Evolutionary conservation across 202 grass and related monocot genomes (phyloP).

Genomic region (Eragrostis tef): DNA sequence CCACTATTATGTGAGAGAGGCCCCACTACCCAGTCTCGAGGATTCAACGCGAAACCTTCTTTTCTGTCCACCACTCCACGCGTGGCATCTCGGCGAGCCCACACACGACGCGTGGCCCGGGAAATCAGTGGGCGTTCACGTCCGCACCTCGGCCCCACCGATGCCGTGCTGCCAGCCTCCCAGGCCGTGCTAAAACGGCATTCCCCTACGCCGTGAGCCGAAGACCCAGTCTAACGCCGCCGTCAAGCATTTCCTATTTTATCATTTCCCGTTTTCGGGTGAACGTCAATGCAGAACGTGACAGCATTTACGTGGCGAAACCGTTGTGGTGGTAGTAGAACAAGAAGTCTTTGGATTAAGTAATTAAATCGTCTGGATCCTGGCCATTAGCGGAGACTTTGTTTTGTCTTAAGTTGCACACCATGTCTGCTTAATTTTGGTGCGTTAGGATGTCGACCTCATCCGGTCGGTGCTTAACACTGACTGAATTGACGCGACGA

Average conservation of each 20-base stretch:
- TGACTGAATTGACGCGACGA: not conserved
- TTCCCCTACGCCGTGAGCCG: constrained; percentile 3
- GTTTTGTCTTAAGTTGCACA: too few species aligned
- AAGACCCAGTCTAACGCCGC: too few species aligned
- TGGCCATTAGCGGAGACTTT: too few species aligned
- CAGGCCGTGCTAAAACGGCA: not conserved
- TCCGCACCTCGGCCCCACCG: not conserved
- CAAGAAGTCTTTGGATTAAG: too few species aligned
- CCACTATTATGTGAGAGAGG: not conserved
- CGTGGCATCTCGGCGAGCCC: not conserved
- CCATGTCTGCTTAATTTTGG: not conserved
- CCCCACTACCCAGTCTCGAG: not conserved
- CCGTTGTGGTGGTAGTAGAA: not conserved
- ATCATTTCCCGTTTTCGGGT: not conserved
- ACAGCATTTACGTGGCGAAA: not conserved
- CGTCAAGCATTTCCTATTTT: not conserved
- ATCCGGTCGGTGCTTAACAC: not conserved
- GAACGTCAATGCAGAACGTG: not conserved
- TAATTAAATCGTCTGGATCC: too few species aligned
- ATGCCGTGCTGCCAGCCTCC: not conserved
- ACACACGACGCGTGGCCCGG: not conserved
- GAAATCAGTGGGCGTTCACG: too few species aligned
- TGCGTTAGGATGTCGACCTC: not conserved
- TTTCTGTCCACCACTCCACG: not conserved
- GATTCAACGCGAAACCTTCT: not conserved